Evolutionary conservation across 805 yeast genomes (phyloP), one percentile per base, ranked within the genome.

Genomic region (Starmerella apis): DNA sequence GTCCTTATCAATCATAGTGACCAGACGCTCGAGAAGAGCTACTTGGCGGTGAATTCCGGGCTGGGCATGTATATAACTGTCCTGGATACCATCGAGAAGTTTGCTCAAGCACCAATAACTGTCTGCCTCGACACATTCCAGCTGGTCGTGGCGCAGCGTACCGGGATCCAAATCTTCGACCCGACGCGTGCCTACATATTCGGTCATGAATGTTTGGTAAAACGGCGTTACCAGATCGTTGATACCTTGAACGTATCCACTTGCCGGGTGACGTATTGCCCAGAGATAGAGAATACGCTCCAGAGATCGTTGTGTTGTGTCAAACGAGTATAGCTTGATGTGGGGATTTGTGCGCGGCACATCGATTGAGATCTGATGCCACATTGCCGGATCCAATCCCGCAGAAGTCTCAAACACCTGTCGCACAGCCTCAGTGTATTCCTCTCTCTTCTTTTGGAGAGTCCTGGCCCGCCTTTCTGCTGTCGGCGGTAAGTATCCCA

Each of bases 181-280:
- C 14, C 65, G 72, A 22, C 71, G 71, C 5, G 71, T 69, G 42
- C 60, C 60, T 28, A 80, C 64, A 64, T 88, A 87, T 51, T 80
- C 79, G 2, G 79, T 72, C 43, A 92, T 65, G 60, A 90, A 90
- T 0, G 87, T 81, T 66, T 90, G 95, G 65, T 76, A 87, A 63
- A 92, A 86, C 3, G 98, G 97, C 1, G 96, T 90, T 14, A 81
- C 86, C 45, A 90, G 72, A 67, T 90, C 98, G 65, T 90, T 90
- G 46, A 90, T 90, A 24, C 98, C 98, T 69, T 90, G 98, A 19
- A 90, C 98, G 65, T 90, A 90, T 14, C 98, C 98, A 62, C 92
- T 81, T 6, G 97, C 96, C 1, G 98, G 97, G 63, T 92, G 97
- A 57, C 97, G 74, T 23, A 90, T 80, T 0, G 97, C 94, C 98